These are phyloP conservation scores for Chytriomyces confervae DNA, from an alignment of 192 early-diverging fungal species.

Conservation along the genomic window DNA sequence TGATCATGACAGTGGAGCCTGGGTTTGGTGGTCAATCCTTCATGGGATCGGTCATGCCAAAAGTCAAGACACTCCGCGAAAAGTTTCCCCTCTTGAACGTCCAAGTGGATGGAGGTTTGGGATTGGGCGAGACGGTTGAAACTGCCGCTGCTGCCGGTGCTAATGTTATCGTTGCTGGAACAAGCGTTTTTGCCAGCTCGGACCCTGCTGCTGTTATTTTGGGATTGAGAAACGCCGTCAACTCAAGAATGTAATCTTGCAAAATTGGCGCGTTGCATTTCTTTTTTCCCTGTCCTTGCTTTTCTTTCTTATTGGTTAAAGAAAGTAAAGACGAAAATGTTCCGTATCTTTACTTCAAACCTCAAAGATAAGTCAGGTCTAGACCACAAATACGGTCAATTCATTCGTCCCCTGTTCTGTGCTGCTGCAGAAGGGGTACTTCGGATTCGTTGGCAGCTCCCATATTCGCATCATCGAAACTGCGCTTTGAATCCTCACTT, in stretches of 20 bases:
- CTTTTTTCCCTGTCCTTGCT: too few species aligned
- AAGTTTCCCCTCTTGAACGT: conserved; percentile 88
- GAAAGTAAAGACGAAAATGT: too few species aligned
- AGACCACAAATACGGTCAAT: too few species aligned
- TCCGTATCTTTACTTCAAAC: too few species aligned
- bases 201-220: conserved; percentile 76
- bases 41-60: conserved; percentile 86
- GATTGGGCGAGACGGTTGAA: conserved; percentile 78
- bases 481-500: too few species aligned
- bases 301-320: too few species aligned
- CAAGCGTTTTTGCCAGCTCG: conserved; percentile 82
- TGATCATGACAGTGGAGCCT: conserved; percentile 97
- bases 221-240: conserved; percentile 61
- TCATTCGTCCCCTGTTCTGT: too few species aligned
- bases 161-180: conserved; percentile 97
- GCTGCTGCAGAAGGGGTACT: too few species aligned
- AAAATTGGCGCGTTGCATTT: too few species aligned
- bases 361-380: too few species aligned
- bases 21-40: conserved; percentile 97
- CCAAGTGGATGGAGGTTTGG: conserved; percentile 93
- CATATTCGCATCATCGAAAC: too few species aligned
- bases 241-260: conserved; percentile 26
- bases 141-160: conserved; percentile 87
- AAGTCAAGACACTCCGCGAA: conserved; percentile 77
- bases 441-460: too few species aligned